Evolutionary conservation across 1,284 basidiomycete species (phyloP).

Genomic region (Sanghuangporus sanghuang): DNA sequence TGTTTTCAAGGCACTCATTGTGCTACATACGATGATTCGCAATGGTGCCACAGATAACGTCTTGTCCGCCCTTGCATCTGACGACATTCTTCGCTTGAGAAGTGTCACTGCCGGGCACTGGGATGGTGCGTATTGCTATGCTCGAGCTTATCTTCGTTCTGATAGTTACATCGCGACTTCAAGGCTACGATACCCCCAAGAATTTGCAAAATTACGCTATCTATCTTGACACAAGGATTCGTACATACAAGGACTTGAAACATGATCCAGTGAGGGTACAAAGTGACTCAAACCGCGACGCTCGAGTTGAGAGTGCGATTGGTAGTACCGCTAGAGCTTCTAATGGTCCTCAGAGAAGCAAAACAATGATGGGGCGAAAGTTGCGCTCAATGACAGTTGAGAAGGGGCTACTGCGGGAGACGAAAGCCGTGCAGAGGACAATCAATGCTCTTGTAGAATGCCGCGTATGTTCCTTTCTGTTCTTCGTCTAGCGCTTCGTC

Average conservation of each 20-base stretch:
- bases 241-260: constrained; percentile 85
- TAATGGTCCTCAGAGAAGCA: constrained; percentile 50
- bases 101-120: constrained; percentile 74
- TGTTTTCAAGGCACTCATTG: constrained; percentile 94
- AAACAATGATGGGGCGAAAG: constrained; percentile 78
- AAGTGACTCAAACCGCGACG: constrained; percentile 81
- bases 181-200: constrained; percentile 81
- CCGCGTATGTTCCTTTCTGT: constrained; percentile 49
- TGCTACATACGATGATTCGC: constrained; percentile 93
- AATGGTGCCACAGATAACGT: constrained; percentile 92
- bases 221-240: constrained; percentile 88
- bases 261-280: constrained; percentile 93
- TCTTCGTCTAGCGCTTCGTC: neutral
- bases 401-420: constrained; percentile 91
- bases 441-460: constrained; percentile 86
- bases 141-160: neutral
- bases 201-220: constrained; percentile 85
- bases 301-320: constrained; percentile 58
- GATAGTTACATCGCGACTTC: neutral
- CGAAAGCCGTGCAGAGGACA: constrained; percentile 85
- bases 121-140: constrained; percentile 57
- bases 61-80: constrained; percentile 73
- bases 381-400: constrained; percentile 91
- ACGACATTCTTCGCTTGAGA: constrained; percentile 73
- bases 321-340: constrained; percentile 34